Evolutionary conservation across 2,329 filamentous ascomycete species (phyloP).

Genomic region (Venturia effusa): DNA sequence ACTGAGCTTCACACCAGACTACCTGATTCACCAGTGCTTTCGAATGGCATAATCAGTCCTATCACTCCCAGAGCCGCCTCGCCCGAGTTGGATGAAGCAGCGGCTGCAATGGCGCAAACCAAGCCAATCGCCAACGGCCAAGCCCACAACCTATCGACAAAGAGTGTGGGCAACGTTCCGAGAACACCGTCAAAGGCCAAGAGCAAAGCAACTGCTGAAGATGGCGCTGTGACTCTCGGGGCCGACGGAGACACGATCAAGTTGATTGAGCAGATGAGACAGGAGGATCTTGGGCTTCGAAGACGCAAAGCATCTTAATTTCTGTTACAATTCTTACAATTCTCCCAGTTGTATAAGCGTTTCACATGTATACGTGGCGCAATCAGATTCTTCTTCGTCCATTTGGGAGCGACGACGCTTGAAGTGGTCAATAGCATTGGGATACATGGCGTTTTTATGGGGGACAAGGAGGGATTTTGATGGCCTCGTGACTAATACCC

Average conservation of each 20-base stretch:
- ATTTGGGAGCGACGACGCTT: background rate
- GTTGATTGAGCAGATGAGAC: constrained; percentile 8
- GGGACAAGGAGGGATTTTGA: background rate
- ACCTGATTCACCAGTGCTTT: background rate
- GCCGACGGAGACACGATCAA: constrained; percentile 1
- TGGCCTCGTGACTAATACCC: background rate
- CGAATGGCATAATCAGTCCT: background rate
- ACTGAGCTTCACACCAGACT: background rate
- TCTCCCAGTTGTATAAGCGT: background rate
- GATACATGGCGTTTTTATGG: background rate
- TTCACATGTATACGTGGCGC: background rate
- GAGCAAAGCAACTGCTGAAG: background rate
- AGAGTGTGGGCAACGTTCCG: background rate
- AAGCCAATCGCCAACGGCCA: background rate
- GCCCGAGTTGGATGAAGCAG: background rate
- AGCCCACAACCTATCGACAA: background rate
- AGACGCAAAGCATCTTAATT: constrained; percentile 1
- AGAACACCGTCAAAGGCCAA: background rate
- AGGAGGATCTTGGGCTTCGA: constrained; percentile 5
- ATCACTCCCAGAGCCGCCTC: constrained; percentile 3
- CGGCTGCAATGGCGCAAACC: background rate
- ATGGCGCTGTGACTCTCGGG: background rate
- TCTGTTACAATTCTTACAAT: background rate
- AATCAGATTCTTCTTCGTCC: background rate
- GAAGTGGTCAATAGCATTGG: background rate